Base-by-base conservation (phyloP, 345 rosid species). In the Euclidium syriacum region DNA sequence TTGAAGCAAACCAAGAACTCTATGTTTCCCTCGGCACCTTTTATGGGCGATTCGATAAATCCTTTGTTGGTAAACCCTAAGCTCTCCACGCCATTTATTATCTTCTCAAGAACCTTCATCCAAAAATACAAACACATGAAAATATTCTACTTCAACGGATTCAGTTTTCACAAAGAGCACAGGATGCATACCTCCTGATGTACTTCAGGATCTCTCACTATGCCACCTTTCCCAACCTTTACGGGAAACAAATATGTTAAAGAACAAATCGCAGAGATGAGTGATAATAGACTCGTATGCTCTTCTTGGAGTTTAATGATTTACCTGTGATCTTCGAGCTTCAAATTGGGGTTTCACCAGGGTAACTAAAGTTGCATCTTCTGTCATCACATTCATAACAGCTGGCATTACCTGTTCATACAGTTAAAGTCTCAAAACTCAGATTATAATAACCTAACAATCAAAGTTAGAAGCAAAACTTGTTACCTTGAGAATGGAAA, bases 211-310 rank as follows among this genome's bases (percentile, higher is more conserved):
- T 94, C 97, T 79, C 85, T 83, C 47, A 94, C 95, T 58, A 94
- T 87, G 59, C 99, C 97, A n/a, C 99, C 97, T 6, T 76, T 74
- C 68, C 97, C 96, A 0, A 94, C 95, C 99, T 94, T 81, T 1
- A 29, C 4, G 52, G 14, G 16, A 62, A 40, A 43, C 17, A 52
- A 54, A n/a, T 17, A 58, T 26, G 43, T 29, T 54, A 12, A 38
- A 16, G 30, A 61, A 25, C 6, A 15, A 26, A 18, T 18, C 23
- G 0, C 32, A 10, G 40, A 43, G 19, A 43, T 23, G 27, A 24
- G 20, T 22, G 10, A 15, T 6, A 6, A n/a, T n/a, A n/a, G n/a
- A n/a, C n/a, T n/a, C n/a, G 23, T 20, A 58, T 33, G 29, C 40
- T 26, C 11, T 54, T 44, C 30, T 65, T 15, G 20, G 16, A 29